These are phyloP conservation scores for Chalaropsis thielavioides DNA, from an alignment of 2,329 filamentous ascomycete genomes.

Conservation along the genomic window DNA sequence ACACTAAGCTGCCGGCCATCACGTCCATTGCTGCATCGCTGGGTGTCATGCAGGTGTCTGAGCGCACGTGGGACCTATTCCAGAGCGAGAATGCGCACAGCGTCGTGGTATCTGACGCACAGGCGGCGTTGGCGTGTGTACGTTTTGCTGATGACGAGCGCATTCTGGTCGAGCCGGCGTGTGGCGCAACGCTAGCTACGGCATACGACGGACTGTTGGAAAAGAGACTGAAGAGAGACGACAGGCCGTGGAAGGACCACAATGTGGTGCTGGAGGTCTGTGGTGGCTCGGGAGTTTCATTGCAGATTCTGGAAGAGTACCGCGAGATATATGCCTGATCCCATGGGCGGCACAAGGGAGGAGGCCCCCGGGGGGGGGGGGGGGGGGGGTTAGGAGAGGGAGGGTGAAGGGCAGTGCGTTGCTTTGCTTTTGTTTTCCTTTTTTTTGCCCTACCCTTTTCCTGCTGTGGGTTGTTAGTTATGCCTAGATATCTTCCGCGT, in stretches of 20 bases:
- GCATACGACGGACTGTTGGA: slow-evolving; percentile 42
- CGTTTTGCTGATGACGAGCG: slow-evolving; percentile 69
- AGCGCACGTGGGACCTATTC: slow-evolving; percentile 52
- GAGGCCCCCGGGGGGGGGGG: background rate
- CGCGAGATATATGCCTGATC: slow-evolving; percentile 29
- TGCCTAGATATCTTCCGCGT: slow-evolving; percentile 3
- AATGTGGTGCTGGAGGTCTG: slow-evolving; percentile 78
- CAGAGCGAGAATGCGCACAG: slow-evolving; percentile 24
- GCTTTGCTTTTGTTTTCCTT: background rate
- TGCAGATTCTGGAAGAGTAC: slow-evolving; percentile 47
- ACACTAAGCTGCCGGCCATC: slow-evolving; percentile 54
- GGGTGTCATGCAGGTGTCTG: slow-evolving; percentile 57
- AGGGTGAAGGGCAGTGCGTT: background rate
- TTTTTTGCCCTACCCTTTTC: background rate
- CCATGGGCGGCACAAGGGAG: background rate
- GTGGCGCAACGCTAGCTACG: slow-evolving; percentile 63
- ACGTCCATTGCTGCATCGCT: slow-evolving; percentile 62
- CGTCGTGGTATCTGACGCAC: slow-evolving; percentile 35
- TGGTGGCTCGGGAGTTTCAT: slow-evolving; percentile 55
- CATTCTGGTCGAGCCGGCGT: slow-evolving; percentile 69
- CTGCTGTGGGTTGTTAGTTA: background rate
- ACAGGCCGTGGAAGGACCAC: slow-evolving; percentile 46
- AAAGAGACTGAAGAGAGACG: slow-evolving; percentile 42
- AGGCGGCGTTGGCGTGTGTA: slow-evolving; percentile 65
- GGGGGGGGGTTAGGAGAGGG: background rate